Evolutionary conservation across 2,329 filamentous ascomycete genomes (phyloP), one percentile per base, ranked within the genome.

Genomic region (Epichloe amarillans): DNA sequence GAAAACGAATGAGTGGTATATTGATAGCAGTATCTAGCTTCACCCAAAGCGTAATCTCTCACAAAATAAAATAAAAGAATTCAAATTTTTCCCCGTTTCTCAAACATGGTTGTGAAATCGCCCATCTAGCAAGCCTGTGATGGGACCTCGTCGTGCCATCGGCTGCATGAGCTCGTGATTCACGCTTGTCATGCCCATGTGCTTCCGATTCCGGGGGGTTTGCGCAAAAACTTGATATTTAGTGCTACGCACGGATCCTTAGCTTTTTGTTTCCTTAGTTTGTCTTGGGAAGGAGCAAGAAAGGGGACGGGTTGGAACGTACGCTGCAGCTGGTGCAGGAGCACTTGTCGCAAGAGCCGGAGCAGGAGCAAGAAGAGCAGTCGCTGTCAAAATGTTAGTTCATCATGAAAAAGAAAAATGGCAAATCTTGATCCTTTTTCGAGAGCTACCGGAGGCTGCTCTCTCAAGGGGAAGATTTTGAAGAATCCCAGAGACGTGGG

Each of bases 241-340:
- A 44, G 42, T 44, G 42, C 42, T 44, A 19, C 12, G 26, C 23
- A 33, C 1, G 15, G 2, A 8, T 30, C 11, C 21, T 44, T 44
- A 44, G 42, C 15, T 35, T 6, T 44, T 17, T 4, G 1, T 30
- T 10, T 10, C 10, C 7, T 30, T 30, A 0, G 1, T 30, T 30
- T 4, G 15, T 33, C 11, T 21, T 44, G 15, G 15, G 2, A 35
- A 41, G 23, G 10, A 15, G 5, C 7, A 12, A 35, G 14, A 38
- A 37, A 38, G 5, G 19, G 14, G 14, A 19, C 8, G 37, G 23
- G n/a, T 12, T 5, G 19, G 14, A 19, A 54, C 57, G 41, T 49
- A 58, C 56, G 50, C 55, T 51, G 58, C 58, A 60, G 52, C 47
- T 54, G 45, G 38, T 43, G 58, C 58, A 60, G 37, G 57, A 54